Conservation (phyloP, 139 green algal species). For the Coccomyxa sp. region DNA sequence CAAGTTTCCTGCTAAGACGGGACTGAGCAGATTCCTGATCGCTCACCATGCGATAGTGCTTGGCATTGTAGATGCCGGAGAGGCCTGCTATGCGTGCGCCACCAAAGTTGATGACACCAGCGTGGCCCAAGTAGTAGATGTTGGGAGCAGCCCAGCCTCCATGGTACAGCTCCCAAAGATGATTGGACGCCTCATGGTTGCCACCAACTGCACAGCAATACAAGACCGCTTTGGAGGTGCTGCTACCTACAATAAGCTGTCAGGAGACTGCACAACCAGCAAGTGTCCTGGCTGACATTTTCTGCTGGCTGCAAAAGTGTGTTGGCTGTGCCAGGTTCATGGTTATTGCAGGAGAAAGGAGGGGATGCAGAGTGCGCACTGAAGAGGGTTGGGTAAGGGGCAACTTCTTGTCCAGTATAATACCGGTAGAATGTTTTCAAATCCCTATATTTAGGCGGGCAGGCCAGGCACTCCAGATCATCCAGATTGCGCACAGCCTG, state of each 20-base stretch:
- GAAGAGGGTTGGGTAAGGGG: slow-evolving; percentile 92
- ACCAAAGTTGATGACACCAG: slow-evolving; percentile 86
- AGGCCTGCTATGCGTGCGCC: slow-evolving; percentile 90
- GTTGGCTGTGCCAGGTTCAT: no score
- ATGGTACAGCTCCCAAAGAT: slow-evolving; percentile 95
- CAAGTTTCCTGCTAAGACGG: no score
- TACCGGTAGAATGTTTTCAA: slow-evolving; percentile 96
- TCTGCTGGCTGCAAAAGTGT: no score
- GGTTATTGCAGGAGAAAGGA: no score
- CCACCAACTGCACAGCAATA: slow-evolving; percentile 75
- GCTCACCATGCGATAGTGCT: slow-evolving; percentile 59
- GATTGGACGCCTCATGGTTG: slow-evolving; percentile 95
- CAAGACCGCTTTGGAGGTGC: background rate
- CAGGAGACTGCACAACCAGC: no score
- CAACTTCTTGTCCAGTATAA: slow-evolving; percentile 72
- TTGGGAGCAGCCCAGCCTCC: slow-evolving; percentile 94
- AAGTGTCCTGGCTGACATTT: no score
- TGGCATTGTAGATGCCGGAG: slow-evolving; percentile 86
- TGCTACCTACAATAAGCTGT: no score
- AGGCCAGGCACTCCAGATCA: slow-evolving; percentile 92
- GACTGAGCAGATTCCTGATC: no score
- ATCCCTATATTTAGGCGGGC: slow-evolving; percentile 87
- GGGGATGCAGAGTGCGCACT: slow-evolving; percentile 45
- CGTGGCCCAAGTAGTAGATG: slow-evolving; percentile 93
- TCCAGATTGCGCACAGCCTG: slow-evolving; percentile 93